phyloP scores from a whole-genome alignment of 306 rosid species.

The Trifolium dubium region DNA sequence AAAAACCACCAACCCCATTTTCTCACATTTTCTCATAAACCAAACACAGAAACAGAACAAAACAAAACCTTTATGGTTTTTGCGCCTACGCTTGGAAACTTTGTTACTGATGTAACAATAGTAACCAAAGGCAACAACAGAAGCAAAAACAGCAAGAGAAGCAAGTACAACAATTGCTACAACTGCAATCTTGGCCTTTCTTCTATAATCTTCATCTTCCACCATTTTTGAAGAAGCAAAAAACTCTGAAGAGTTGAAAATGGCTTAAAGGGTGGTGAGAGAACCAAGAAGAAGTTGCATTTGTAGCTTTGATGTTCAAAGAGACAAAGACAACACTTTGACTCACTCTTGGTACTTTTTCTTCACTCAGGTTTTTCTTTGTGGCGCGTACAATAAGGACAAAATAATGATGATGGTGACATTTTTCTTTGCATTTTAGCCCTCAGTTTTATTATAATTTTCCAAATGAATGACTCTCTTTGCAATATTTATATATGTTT shows the following conservation, averaged over 20 bases:
- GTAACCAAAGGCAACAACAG: constrained; percentile 79
- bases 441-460: constrained; percentile 14
- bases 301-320: constrained; percentile 42
- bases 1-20: not conserved
- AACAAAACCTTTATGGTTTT: constrained; percentile 51
- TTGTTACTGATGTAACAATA: constrained; percentile 83
- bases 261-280: not conserved
- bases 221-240: constrained; percentile 55
- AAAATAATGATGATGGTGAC: not conserved
- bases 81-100: constrained; percentile 68
- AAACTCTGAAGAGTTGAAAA: constrained; percentile 18
- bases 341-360: constrained; percentile 8
- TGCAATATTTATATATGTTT: not conserved
- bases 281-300: constrained; percentile 26
- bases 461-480: not conserved
- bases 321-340: constrained; percentile 30
- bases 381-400: constrained; percentile 56
- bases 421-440: constrained; percentile 33
- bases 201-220: constrained; percentile 57
- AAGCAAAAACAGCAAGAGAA: constrained; percentile 69
- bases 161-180: constrained; percentile 66
- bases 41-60: not conserved
- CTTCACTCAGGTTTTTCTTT: constrained; percentile 32
- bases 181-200: constrained; percentile 63
- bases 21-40: constrained; percentile 21